Percentiles rank a stretch among this genome's conserved stretches.
These are phyloP conservation scores for Euphorbia celastroides DNA, from an alignment of 441 rosid species.

Conservation along the genomic window DNA sequence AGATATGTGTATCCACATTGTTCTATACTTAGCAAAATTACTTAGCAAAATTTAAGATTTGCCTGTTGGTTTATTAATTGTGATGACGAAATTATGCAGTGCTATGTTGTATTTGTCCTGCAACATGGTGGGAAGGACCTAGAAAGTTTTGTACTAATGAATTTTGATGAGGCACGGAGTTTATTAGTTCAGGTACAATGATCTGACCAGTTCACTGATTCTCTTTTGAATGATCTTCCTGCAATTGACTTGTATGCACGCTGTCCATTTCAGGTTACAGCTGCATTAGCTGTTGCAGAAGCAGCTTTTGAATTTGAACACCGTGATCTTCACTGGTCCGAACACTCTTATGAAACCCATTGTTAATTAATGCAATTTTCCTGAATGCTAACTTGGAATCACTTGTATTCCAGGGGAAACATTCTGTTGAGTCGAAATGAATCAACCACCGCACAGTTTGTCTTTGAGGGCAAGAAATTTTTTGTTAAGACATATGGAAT, in stretches of 20 bases:
- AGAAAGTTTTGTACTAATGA: slow-evolving; percentile 77
- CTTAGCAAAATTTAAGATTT: slow-evolving; percentile 1
- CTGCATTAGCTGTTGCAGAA: slow-evolving; percentile 91
- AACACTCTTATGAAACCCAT: slow-evolving; percentile 5
- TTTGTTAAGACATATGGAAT: slow-evolving; percentile 53
- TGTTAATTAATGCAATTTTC: background rate
- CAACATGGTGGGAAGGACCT: slow-evolving; percentile 98
- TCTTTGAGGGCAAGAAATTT: slow-evolving; percentile 58
- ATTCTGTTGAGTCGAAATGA: slow-evolving; percentile 72
- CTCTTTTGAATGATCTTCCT: slow-evolving; percentile 1
- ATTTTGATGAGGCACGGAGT: slow-evolving; percentile 78
- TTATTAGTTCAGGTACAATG: slow-evolving; percentile 69
- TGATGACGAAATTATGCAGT: slow-evolving; percentile 37
- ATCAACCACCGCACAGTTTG: slow-evolving; percentile 35
- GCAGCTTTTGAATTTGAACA: slow-evolving; percentile 94
- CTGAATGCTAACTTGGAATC: slow-evolving; percentile 15
- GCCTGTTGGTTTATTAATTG: slow-evolving; percentile 11
- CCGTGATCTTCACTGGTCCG: slow-evolving; percentile 87
- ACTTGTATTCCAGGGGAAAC: slow-evolving; percentile 64
- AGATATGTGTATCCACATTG: background rate
- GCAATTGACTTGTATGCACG: slow-evolving; percentile 7
- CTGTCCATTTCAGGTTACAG: slow-evolving; percentile 55
- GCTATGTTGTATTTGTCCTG: slow-evolving; percentile 77
- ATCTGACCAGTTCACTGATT: background rate
- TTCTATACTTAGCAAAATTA: background rate